phyloP scores from a whole-genome alignment of 495 filamentous ascomycete species.

The Aspergillus saccharolyticus region DNA sequence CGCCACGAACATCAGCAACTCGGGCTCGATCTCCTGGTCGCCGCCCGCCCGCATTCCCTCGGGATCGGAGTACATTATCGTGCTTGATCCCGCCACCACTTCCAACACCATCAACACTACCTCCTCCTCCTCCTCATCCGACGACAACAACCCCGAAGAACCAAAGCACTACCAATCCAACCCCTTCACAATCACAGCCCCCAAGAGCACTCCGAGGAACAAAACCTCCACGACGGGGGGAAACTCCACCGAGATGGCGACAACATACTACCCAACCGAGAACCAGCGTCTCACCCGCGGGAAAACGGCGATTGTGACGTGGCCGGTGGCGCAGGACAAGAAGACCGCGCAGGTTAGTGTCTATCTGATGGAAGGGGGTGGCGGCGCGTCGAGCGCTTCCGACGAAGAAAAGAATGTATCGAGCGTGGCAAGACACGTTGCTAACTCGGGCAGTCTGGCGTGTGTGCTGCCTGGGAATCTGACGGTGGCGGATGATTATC shows the following conservation, averaged over 20 bases:
- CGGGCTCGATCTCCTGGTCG: conserved; percentile 2
- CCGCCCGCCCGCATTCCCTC: background rate
- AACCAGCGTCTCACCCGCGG: background rate
- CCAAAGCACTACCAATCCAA: background rate
- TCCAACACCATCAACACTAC: background rate
- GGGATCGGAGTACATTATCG: background rate
- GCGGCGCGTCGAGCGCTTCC: background rate
- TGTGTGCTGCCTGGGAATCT: background rate
- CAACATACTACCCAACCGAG: conserved; percentile 2
- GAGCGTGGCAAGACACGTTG: background rate
- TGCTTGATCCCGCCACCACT: background rate
- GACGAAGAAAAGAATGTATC: background rate
- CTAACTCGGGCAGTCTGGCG: background rate
- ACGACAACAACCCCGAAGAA: background rate
- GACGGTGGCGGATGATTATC: background rate
- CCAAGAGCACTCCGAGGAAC: background rate
- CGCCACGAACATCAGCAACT: conserved; percentile 4
- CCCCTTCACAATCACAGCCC: background rate
- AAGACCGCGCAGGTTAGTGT: background rate
- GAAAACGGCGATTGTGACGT: background rate
- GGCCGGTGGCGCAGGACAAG: background rate
- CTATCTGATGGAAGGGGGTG: background rate
- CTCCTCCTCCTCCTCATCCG: too few relatives aligned
- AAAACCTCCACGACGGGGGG: background rate
- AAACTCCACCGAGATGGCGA: background rate